Percentiles rank a stretch among this genome's conserved stretches.
These are phyloP conservation scores for Daedaleopsis sinensis DNA, from an alignment of 768 basidiomycete species.

Conservation along the genomic window DNA sequence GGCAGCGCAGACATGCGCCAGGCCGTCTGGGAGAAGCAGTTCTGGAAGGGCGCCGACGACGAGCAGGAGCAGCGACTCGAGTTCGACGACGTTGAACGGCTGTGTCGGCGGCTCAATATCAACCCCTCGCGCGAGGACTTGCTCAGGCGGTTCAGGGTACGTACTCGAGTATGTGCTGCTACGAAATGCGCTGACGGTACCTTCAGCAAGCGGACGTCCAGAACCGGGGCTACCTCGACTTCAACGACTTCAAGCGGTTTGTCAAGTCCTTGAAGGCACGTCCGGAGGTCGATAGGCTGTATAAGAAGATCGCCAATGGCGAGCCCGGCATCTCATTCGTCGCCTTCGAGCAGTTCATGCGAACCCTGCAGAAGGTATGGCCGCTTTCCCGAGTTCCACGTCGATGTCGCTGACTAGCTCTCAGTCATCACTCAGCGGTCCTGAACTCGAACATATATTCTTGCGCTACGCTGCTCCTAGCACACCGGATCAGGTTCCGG, in stretches of 20 bases:
- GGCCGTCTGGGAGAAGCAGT: slow-evolving; percentile 77
- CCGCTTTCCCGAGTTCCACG: slow-evolving; percentile 33
- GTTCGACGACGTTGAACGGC: slow-evolving; percentile 70
- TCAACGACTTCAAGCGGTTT: slow-evolving; percentile 78
- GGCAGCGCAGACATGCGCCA: slow-evolving; percentile 66
- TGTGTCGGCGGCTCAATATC: slow-evolving; percentile 74
- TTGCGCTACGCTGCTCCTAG: slow-evolving; percentile 36
- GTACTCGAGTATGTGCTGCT: not conserved
- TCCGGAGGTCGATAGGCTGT: slow-evolving; percentile 76
- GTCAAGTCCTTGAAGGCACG: slow-evolving; percentile 84
- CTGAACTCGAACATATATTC: slow-evolving; percentile 41
- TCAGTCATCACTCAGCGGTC: slow-evolving; percentile 34
- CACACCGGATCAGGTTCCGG: slow-evolving; percentile 6
- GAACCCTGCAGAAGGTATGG: slow-evolving; percentile 51
- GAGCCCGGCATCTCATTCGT: slow-evolving; percentile 36
- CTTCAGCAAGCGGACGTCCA: slow-evolving; percentile 66
- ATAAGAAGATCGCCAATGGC: slow-evolving; percentile 41
- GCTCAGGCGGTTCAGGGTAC: slow-evolving; percentile 58
- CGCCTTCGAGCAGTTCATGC: slow-evolving; percentile 56
- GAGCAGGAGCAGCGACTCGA: slow-evolving; percentile 59
- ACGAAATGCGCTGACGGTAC: not conserved
- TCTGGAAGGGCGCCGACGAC: slow-evolving; percentile 76
- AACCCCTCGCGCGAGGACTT: slow-evolving; percentile 58
- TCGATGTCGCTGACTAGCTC: slow-evolving; percentile 23
- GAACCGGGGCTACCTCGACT: slow-evolving; percentile 65